A percentile compares a stretch with the other conserved stretches of the same genome.
Evolutionary conservation across 345 rosid species (phyloP).

Genomic region (Abelmoschus esculentus): DNA sequence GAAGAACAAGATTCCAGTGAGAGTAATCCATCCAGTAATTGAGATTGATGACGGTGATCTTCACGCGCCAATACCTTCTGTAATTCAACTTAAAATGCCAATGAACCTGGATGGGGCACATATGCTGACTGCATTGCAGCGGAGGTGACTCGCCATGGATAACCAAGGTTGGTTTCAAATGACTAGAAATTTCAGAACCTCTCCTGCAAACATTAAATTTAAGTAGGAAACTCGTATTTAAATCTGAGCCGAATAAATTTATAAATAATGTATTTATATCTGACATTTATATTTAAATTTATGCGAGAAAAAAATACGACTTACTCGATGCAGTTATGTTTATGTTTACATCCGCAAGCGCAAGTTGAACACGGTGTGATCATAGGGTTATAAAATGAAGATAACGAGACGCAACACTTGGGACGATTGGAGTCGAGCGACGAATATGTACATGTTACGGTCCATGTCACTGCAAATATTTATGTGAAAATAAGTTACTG

Average conservation of each 20-base stretch:
- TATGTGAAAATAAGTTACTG: neutral
- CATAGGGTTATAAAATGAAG: conserved; percentile 41
- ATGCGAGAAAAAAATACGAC: neutral
- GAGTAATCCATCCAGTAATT: conserved; percentile 57
- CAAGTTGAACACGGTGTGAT: conserved; percentile 40
- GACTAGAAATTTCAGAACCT: conserved; percentile 31
- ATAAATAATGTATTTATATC: no score
- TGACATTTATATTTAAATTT: no score
- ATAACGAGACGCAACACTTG: conserved; percentile 45
- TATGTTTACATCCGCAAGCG: conserved; percentile 9
- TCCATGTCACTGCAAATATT: conserved; percentile 46
- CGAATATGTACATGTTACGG: conserved; percentile 44
- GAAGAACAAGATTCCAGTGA: conserved; percentile 60
- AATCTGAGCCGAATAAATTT: no score
- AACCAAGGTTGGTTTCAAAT: conserved; percentile 10
- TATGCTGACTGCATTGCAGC: conserved; percentile 55
- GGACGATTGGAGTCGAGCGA: conserved; percentile 38
- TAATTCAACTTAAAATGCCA: conserved; percentile 69
- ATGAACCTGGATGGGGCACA: conserved; percentile 65
- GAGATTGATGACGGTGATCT: conserved; percentile 58
- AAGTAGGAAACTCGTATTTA: no score
- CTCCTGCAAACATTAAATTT: conserved; percentile 22
- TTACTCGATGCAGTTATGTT: neutral
- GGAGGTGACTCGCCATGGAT: conserved; percentile 26
- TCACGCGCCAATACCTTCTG: conserved; percentile 61